Evolutionary conservation across 805 yeast genomes (phyloP), one percentile per base, ranked within the genome.

Genomic region (Starmera caribaea): DNA sequence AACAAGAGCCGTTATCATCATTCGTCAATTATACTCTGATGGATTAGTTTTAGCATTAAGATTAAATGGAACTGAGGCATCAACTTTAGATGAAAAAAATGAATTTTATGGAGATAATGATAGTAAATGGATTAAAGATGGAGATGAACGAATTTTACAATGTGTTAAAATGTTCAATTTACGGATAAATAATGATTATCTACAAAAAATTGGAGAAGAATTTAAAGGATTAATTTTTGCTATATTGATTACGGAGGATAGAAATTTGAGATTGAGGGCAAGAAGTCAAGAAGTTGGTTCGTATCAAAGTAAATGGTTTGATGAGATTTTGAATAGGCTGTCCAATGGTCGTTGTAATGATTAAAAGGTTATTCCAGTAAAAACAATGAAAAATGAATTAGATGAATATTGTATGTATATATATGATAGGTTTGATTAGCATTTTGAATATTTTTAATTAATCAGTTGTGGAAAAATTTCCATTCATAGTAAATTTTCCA

Each of bases 1-100:
- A 0, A 81, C 90, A 0, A 62, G 94, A 38, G 83, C 88, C 1
- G 88, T 83, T 7, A 79, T 83, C 4, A 79, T 82, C 7, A 69
- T 81, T 32, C 65, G 89, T 44, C 88, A 81, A 50, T 60, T 83
- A 38, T 78, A 76, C 47, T 54, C 68, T 15, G 77, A 79, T 35
- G 65, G 68, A 36, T 71, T 69, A 38, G 65, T 81, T 31, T 43
- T 76, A 29, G 82, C 87, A 2, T 59, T 80, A 42, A 66, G 85
- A 49, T 78, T 79, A 48, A 81, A 82, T 49, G 89, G 88, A 32
- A 71, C 81, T 4, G 67, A 73, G 34, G 85, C 88, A 0, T 65
- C 75, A 6, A 77, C 79, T 33, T 68, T 81, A 43, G 81, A 79
- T 51, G 90, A 81, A 55, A 79, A 84, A 6, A 58, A 76, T 15